Evolutionary conservation across 768 basidiomycete genomes (phyloP), one percentile per base, ranked within the genome.

Genomic region (Amanita exitialis): DNA sequence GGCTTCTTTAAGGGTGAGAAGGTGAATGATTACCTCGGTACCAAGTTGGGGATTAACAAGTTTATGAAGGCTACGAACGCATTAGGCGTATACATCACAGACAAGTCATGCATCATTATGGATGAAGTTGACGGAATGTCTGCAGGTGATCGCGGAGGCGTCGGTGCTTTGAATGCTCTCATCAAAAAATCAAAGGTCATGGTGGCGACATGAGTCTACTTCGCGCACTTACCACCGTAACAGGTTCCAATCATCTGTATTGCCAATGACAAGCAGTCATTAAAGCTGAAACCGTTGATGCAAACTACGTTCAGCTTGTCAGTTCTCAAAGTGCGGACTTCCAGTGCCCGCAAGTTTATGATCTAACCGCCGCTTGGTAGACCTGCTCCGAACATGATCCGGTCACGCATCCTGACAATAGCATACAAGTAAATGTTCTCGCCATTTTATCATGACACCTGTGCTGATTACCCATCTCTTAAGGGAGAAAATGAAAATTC

Each of bases 111-210:
- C 56, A 71, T 99, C 41, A 98, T 99, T 62, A 97, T 99, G 95
- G 96, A 99, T 60, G 96, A 99, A 64, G 95, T 98, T 2, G 96
- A 99, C 57, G 96, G 96, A 1, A 99, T 98, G 94, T 95, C 92
- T 4, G 89, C 90, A 3, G 96, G 96, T 15, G 96, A 99, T 66
- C 77, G 96, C 41, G 96, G 96, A 13, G 96, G 96, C 50, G 90
- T 98, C 1, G 95, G 91, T 20, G 96, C 96, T 5, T 63, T 99
- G 57, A 91, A 91, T 52, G 82, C 83, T 0, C 61, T 99, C 54
- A 95, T 99, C 58, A 92, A 86, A 70, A 97, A 95, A 73, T 86
- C 87, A 18, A 90, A 86, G 73, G 92, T 89, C 18, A 52, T 52
- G 10, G 12, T 27, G 12, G 1, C 45, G 15, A 43, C 28, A 20